Conservation (phyloP, 1,139 yeast species). For the Suhomyces guaymorum region DNA sequence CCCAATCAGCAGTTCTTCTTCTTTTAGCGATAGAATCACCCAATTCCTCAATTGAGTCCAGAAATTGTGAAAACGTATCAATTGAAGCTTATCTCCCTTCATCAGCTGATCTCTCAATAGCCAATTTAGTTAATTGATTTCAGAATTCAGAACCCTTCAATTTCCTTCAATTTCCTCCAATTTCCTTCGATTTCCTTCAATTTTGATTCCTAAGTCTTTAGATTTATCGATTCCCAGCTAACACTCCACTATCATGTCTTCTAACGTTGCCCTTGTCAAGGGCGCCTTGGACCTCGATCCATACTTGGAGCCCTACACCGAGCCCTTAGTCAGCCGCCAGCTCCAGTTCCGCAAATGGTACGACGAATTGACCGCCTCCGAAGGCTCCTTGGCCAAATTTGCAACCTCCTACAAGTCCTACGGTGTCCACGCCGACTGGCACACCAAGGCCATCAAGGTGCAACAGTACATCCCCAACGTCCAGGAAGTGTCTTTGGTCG, state of each 20-base stretch:
- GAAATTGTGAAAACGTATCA: too few species aligned
- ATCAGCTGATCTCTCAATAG: too few species aligned
- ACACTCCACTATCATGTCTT: not conserved
- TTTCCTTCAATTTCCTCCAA: too few species aligned
- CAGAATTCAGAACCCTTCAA: too few species aligned
- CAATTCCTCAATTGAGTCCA: too few species aligned
- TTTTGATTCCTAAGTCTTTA: too few species aligned
- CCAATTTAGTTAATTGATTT: too few species aligned
- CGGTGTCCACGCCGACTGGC: constrained; percentile 69
- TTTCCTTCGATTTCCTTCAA: too few species aligned
- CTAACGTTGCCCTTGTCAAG: constrained; percentile 28
- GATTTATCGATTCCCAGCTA: too few species aligned
- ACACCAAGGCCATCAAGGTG: constrained; percentile 57
- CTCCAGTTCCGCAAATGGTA: constrained; percentile 55
- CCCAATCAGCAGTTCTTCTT: too few species aligned
- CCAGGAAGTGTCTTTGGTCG: constrained; percentile 67
- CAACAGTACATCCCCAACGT: constrained; percentile 94
- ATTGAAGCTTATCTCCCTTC: too few species aligned
- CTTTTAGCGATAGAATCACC: too few species aligned
- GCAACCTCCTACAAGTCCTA: constrained; percentile 64
- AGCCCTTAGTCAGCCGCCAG: constrained; percentile 47
- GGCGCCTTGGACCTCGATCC: constrained; percentile 77
- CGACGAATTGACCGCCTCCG: constrained; percentile 41
- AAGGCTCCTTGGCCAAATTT: constrained; percentile 51
- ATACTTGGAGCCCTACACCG: constrained; percentile 80